Base-by-base conservation (phyloP, 768 basidiomycete genomes). In the Serendipita sp. region DNA sequence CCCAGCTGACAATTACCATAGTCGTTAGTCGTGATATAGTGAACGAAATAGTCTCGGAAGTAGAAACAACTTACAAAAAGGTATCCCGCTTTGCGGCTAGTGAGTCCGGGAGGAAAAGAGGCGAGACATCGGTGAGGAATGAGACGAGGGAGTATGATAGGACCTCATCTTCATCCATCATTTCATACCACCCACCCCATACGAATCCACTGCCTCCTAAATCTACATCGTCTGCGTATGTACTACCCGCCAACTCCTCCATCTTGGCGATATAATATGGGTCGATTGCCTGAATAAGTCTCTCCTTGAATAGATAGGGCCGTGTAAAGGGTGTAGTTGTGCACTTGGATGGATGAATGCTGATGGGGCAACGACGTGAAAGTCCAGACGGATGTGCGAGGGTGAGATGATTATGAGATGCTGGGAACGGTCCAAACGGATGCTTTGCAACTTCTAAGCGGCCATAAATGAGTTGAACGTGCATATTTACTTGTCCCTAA, bases 321-420 rank as follows among this genome's bases (percentile, higher is more conserved):
- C 53, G 53, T 20, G 16, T n/a, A 31, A 58, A 58, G 17, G 53
- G 31, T 7, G 53, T 58, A 24, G 53, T 33, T 24, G 17, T 58
- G n/a, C 53, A 58, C n/a, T 58, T 58, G 11, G 53, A 58, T 26
- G 53, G 53, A 33, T 58, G 53, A 58, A 33, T 58, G 31, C 22
- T 17, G 11, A 58, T 28, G 3, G 53, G 53, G 53, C 53, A 58
- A 26, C 53, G 53, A 24, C 53, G 53, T 1, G 22, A 24, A 7
- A 58, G 22, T 7, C 24, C 53, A 26, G 53, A 58, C 17, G 53
- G 53, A 31, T 58, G 53, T 33, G 53, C 53, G 11, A 58, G 24
- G 24, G 53, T 58, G 24, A 58, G 31, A 22, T 58, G 31, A 33
- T 58, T 58, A 9, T 3, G 7, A 28, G 24, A 24, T n/a, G 53